These are phyloP conservation scores for Pichia sp. DNA, from an alignment of 1,139 yeast species.

Conservation along the genomic window DNA sequence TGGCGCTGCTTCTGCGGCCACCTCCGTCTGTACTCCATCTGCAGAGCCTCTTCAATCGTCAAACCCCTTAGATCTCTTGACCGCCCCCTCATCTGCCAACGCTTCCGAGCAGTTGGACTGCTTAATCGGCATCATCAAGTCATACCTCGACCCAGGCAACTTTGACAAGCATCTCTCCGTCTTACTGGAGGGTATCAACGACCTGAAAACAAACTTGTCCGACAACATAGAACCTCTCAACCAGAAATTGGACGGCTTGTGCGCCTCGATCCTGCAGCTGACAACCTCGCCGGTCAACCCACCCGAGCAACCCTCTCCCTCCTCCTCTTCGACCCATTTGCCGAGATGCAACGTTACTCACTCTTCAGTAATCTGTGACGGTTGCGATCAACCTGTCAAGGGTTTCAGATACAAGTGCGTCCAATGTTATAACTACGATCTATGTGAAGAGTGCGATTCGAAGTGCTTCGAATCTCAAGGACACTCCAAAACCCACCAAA, in stretches of 20 bases:
- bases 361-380: conserved; percentile 40
- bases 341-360: conserved; percentile 21
- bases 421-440: conserved; percentile 52
- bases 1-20: too few relatives aligned
- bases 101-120: conserved; percentile 1
- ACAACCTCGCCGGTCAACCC: neutral
- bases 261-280: neutral
- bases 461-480: conserved; percentile 21
- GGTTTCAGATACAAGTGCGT: conserved; percentile 55
- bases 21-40: too few relatives aligned
- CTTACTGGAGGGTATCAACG: conserved; percentile 4
- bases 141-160: conserved; percentile 7
- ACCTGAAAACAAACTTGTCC: conserved; percentile 8
- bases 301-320: neutral
- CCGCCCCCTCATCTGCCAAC: neutral
- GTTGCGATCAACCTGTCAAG: conserved; percentile 36
- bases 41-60: neutral
- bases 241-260: conserved; percentile 7
- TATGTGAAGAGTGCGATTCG: conserved; percentile 49
- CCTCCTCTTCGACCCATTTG: neutral
- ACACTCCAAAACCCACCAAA: conserved; percentile 32
- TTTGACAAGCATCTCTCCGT: conserved; percentile 6
- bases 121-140: conserved; percentile 1
- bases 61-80: neutral
- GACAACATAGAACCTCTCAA: conserved; percentile 5